These are phyloP conservation scores for Suaeda aralocaspica DNA, from an alignment of 148 eudicot genomes.

Conservation along the genomic window DNA sequence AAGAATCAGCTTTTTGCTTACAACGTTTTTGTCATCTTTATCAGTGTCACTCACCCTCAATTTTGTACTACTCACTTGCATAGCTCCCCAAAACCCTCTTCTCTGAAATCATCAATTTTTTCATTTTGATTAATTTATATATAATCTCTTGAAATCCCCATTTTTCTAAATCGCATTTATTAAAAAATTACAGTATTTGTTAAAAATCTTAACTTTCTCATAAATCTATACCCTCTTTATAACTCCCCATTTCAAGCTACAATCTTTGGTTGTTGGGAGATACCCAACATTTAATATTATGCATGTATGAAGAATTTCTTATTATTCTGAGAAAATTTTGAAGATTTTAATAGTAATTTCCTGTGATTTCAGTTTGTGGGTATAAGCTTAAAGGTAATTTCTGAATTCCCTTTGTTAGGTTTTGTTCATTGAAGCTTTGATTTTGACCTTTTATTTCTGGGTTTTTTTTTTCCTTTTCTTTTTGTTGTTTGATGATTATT, in stretches of 20 bases:
- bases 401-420: neutral
- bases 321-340: neutral
- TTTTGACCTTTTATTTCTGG: neutral
- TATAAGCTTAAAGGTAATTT: neutral
- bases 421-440: neutral
- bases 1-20: neutral
- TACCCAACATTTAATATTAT: neutral
- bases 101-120: neutral
- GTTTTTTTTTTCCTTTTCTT: neutral
- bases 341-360: neutral
- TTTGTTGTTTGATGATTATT: neutral
- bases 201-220: neutral
- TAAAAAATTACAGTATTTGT: neutral
- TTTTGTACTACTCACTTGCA: neutral
- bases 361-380: neutral
- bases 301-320: neutral
- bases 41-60: conserved; percentile 10
- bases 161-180: neutral
- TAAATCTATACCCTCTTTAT: neutral
- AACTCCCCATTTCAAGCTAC: neutral
- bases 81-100: neutral
- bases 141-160: neutral
- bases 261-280: neutral
- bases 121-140: neutral
- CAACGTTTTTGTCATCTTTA: conserved; percentile 1